phyloP scores from a whole-genome alignment of 345 rosid genomes.

The Mangifera indica region DNA sequence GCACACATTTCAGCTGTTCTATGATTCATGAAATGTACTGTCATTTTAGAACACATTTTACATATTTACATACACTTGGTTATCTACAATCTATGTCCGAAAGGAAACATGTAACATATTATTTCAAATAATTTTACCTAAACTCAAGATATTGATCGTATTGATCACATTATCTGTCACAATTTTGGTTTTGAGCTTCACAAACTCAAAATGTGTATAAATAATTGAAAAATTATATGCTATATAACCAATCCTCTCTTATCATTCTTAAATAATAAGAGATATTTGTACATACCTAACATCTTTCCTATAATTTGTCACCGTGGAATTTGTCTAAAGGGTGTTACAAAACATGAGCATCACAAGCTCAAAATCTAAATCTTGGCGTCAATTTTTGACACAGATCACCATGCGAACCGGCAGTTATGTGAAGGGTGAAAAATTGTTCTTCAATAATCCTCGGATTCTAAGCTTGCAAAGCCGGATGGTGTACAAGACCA shows the following conservation, averaged over 20 bases:
- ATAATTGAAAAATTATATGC: no score
- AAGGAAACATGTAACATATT: neutral
- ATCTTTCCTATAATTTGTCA: no score
- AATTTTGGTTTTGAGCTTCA: no score
- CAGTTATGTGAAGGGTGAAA: neutral
- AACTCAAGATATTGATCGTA: no score
- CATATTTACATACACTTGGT: neutral
- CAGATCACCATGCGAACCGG: neutral
- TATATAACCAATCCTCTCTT: no score
- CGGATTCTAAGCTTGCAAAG: neutral
- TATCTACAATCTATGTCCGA: conserved; percentile 11
- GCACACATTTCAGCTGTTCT: neutral
- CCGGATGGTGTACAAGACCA: neutral
- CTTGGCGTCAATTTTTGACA: neutral
- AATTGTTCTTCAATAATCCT: neutral
- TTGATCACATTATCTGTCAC: no score
- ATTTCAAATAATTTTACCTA: no score
- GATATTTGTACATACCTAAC: no score
- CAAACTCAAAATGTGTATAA: no score
- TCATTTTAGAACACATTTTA: neutral
- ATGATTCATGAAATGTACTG: neutral
- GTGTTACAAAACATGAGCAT: no score
- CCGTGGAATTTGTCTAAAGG: no score
- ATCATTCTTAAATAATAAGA: no score
- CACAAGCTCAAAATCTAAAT: neutral